These are phyloP conservation scores for Monosporascus sp. DNA, from an alignment of 2,329 filamentous ascomycete genomes.

Conservation along the genomic window DNA sequence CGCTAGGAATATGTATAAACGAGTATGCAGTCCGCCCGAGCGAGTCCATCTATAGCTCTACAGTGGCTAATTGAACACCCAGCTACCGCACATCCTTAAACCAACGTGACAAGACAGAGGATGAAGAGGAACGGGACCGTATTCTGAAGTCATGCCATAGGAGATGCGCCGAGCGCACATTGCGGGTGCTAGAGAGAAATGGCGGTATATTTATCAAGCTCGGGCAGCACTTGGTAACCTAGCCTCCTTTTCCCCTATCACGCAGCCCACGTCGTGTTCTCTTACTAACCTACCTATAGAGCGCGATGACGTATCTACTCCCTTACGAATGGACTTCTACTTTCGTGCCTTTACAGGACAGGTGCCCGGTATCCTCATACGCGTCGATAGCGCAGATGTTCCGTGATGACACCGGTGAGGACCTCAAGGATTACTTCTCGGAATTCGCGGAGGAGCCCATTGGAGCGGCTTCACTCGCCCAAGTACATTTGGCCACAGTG, in stretches of 20 bases:
- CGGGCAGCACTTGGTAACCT: constrained; percentile 74
- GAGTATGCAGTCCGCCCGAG: constrained; percentile 52
- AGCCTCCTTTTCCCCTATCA: background rate
- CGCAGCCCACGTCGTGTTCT: background rate
- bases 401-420: constrained; percentile 70
- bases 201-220: constrained; percentile 98
- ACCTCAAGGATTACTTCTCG: constrained; percentile 77
- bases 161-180: constrained; percentile 81
- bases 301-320: constrained; percentile 90
- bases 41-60: background rate
- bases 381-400: constrained; percentile 87
- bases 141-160: constrained; percentile 80
- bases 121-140: constrained; percentile 59
- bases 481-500: constrained; percentile 84
- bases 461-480: constrained; percentile 87
- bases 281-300: constrained; percentile 41
- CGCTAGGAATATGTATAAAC: constrained; percentile 77
- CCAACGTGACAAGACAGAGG: constrained; percentile 53
- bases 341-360: constrained; percentile 93
- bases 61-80: constrained; percentile 6
- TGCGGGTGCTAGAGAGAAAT: constrained; percentile 86
- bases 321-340: constrained; percentile 91
- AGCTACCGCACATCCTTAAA: constrained; percentile 88
- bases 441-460: constrained; percentile 77
- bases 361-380: constrained; percentile 86